These are phyloP conservation scores for Eucalyptus erythrocorys DNA, from an alignment of 345 rosid genomes.

Conservation along the genomic window DNA sequence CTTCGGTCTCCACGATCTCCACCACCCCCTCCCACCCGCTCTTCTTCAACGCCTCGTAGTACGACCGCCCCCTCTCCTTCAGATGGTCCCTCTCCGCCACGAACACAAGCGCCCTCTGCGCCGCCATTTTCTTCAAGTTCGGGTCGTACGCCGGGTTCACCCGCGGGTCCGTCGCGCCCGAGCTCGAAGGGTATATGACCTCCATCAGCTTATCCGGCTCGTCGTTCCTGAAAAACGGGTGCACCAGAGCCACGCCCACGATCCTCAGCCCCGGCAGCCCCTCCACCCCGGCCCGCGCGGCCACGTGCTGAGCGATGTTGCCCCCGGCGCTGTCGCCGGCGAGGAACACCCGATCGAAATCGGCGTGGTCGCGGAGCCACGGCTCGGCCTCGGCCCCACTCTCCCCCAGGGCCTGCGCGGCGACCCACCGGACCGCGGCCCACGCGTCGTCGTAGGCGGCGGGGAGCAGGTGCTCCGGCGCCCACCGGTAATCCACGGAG, in stretches of 20 bases:
- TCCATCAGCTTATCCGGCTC: not conserved
- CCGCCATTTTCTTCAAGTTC: not conserved
- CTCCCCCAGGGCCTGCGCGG: not conserved
- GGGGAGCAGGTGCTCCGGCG: slow-evolving; percentile 34
- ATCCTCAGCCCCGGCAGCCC: slow-evolving; percentile 2
- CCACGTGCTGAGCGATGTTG: slow-evolving; percentile 16
- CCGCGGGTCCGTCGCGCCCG: not conserved
- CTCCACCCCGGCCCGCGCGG: slow-evolving; percentile 1
- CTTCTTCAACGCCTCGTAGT: not conserved
- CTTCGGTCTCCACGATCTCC: not conserved
- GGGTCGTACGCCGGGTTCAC: not conserved
- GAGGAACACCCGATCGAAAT: slow-evolving; percentile 14
- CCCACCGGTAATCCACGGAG: slow-evolving; percentile 30
- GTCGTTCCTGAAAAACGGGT: slow-evolving; percentile 23
- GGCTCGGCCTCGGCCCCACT: not conserved
- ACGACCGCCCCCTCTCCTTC: not conserved
- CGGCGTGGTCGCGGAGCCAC: slow-evolving; percentile 21
- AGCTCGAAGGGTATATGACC: not conserved
- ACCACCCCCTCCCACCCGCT: not conserved
- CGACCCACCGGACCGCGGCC: slow-evolving; percentile 25
- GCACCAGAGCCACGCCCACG: not conserved
- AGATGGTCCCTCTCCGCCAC: slow-evolving; percentile 18
- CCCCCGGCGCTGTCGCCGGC: slow-evolving; percentile 41
- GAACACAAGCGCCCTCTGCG: slow-evolving; percentile 13
- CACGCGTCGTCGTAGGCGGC: slow-evolving; percentile 28